A percentile compares a stretch with the other conserved stretches of the same genome.
Evolutionary conservation across 345 rosid genomes (phyloP).

Genomic region (Jatropha curcas): DNA sequence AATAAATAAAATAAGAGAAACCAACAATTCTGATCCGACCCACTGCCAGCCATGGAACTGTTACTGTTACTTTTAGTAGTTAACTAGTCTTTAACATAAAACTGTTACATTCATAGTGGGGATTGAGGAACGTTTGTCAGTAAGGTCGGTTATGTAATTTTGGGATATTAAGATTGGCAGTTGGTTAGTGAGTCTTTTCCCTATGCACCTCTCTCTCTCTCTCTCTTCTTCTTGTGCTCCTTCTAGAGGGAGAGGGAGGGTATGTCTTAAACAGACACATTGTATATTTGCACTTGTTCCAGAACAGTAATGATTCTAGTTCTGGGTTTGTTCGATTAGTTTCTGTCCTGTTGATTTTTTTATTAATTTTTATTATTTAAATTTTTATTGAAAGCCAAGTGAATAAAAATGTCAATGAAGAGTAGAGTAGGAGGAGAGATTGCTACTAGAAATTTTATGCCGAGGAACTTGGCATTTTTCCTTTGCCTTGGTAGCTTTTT

Average conservation of each 20-base stretch:
- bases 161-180: constrained; percentile 20
- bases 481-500: constrained; percentile 73
- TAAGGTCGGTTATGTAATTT: constrained; percentile 20
- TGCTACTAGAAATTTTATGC: constrained; percentile 41
- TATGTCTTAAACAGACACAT: neutral
- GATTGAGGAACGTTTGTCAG: neutral
- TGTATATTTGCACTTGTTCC: neutral
- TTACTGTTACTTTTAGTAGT: neutral
- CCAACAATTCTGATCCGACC: neutral
- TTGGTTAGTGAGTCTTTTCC: constrained; percentile 19
- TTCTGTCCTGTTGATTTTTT: neutral
- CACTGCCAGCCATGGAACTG: neutral
- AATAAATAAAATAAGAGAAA: neutral
- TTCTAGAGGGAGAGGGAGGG: constrained; percentile 3
- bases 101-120: constrained; percentile 10
- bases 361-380: neutral
- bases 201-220: constrained; percentile 1
- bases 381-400: neutral
- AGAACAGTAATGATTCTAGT: neutral
- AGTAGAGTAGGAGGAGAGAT: constrained; percentile 39
- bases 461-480: constrained; percentile 58
- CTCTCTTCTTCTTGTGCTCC: neutral
- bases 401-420: constrained; percentile 54
- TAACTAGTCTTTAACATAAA: neutral
- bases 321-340: constrained; percentile 8